Conservation (phyloP, 2,329 filamentous ascomycete genomes). For the Trichoderma hamatum region DNA sequence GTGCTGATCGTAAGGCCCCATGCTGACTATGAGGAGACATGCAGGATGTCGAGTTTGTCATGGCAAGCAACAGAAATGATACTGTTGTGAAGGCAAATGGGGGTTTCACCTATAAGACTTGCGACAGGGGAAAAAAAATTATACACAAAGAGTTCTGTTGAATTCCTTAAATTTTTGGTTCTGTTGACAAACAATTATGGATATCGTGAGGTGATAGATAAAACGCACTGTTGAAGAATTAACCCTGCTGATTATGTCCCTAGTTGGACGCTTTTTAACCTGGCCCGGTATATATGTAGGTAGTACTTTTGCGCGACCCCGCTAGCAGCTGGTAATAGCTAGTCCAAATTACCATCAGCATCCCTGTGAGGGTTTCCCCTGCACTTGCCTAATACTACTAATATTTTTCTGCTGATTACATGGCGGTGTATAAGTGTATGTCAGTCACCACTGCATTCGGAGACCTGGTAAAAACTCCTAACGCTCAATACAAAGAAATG, state of each 20-base stretch:
- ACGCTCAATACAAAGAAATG: neutral
- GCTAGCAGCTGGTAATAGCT: too few relatives aligned
- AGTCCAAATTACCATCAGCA: neutral
- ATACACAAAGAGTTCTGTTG: neutral
- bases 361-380: neutral
- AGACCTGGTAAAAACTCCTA: neutral
- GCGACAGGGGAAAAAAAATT: neutral
- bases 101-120: rapidly evolving
- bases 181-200: neutral
- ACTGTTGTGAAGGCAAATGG: neutral
- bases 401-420: neutral
- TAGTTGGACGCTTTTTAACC: too few relatives aligned
- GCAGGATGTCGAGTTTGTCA: neutral
- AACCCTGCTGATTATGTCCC: too few relatives aligned
- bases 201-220: neutral
- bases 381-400: neutral
- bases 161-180: neutral
- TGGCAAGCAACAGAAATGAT: neutral
- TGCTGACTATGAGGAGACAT: neutral
- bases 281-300: too few relatives aligned
- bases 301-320: too few relatives aligned
- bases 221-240: neutral
- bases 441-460: neutral
- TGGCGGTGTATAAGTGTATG: neutral
- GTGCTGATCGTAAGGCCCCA: neutral